Base-by-base conservation (phyloP, 352 stramenopile genomes). In the Globisporangium nagaii region DNA sequence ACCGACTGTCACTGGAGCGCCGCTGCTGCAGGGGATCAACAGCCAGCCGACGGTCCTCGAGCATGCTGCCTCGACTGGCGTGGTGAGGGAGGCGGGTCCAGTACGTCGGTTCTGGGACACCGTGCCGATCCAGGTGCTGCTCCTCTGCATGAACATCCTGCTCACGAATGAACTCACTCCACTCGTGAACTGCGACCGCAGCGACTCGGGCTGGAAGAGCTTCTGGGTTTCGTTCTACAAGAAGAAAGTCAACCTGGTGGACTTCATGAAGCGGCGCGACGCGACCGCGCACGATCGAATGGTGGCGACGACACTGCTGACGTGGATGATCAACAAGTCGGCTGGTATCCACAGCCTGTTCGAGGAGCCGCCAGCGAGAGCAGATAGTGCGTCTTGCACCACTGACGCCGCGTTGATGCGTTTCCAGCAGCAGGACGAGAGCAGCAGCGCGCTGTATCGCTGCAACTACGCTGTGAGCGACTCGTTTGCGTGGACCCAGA, bases 401-500 rank as follows among this genome's bases (percentile, higher is more conserved):
- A 22, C 9, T 7, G 25, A 19, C 4, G 9, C 49, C 4, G 13
- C 20, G 11, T n/a, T 25, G 8, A 24, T 37, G 54, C 52, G 39
- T 19, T 35, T 37, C 40, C 58, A 51, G 15, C 49, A 54, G 24
- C 51, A 31, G 32, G 56, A 62, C 0, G 60, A 49, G 1, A 72
- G 44, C 41, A 71, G 79, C 28, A 65, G 58, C 5, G 66, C 65
- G 8, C 27, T 61, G 11, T 71, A 65, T 30, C 70, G 70, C 13
- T 71, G 66, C 42, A 84, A 68, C 35, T 86, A 86, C 28, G 55
- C 70, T 1, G 51, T 64, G 24, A 68, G 71, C 7, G 58, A 73
- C 7, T 77, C 71, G 7, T 90, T 90, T 54, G 48, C 61, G 1
- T 90, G 77, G 77, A 80, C 60, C 19, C 86, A 84, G 59, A 50